Evolutionary conservation across 2,329 filamentous ascomycete species (phyloP), one percentile per base, ranked within the genome.

Genomic region (Rhynchosporium agropyri): DNA sequence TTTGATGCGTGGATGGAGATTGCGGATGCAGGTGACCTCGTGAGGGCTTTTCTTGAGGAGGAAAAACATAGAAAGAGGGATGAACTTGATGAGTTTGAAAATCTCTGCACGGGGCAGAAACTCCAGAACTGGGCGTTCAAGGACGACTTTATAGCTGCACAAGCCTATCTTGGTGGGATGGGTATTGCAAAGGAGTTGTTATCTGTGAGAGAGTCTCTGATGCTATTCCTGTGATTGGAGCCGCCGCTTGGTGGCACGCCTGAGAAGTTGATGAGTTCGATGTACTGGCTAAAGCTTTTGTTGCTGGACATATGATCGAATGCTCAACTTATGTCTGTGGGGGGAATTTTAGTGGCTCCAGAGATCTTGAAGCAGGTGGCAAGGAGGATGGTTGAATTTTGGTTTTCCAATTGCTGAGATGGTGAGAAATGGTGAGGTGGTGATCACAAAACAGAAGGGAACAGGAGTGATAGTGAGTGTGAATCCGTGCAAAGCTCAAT

Each of bases 381-480:
- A 60, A 56, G 28, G 69, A 72, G 36, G 62, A 51, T 54, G 72
- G 42, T 68, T 76, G 38, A 72, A 74, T 43, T 81, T 79, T 77
- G 79, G 78, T 26, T 81, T 76, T 63, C 79, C 79, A 1, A 80
- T 81, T 53, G 78, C 78, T 4, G 79, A 80, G 64, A 79, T 80
- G 54, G 75, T 75, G 13, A 65, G 67, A 0, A 71, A 75, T 15
- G 79, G 79, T 3, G 68, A 74, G 81, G 4, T 77, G 6, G 70
- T 79, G 20, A 79, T 81, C 68, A 80, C 60, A 48, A 78, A 42
- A 79, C 79, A 68, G 76, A 81, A 62, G 71, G 74, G n/a, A 69
- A 74, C 65, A 66, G 74, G 28, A 75, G 65, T 65, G 5, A 59
- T 59, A 15, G 66, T 69, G 4, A 70, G 43, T 7, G 60, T 70